These are phyloP conservation scores for Apiospora sp. DNA, from an alignment of 2,329 filamentous ascomycete genomes.

Conservation along the genomic window DNA sequence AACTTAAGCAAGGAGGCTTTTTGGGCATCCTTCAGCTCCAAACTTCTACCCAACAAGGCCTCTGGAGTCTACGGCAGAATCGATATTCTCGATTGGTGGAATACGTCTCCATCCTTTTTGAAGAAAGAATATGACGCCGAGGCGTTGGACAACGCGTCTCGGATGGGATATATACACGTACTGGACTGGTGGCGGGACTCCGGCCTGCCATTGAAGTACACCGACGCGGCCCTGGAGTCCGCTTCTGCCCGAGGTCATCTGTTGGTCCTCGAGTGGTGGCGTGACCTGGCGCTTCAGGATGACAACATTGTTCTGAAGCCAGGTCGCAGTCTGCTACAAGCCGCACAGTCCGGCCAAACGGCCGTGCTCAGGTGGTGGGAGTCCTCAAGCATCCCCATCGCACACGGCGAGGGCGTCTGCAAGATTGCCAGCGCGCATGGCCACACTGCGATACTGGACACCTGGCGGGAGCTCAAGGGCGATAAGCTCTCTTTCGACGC, in stretches of 20 bases:
- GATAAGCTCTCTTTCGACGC: constrained; percentile 79
- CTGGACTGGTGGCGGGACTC: constrained; percentile 90
- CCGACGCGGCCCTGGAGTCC: constrained; percentile 85
- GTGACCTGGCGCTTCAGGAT: constrained; percentile 69
- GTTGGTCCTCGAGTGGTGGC: constrained; percentile 94
- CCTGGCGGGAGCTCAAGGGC: constrained; percentile 80
- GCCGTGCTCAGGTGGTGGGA: constrained; percentile 90
- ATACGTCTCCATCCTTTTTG: constrained; percentile 79
- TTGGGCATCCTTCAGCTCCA: constrained; percentile 80
- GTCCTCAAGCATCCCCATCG: constrained; percentile 78
- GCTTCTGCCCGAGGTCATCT: constrained; percentile 86
- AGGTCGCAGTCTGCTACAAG: constrained; percentile 83
- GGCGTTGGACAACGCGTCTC: constrained; percentile 86
- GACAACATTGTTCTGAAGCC: constrained; percentile 73
- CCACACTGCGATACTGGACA: constrained; percentile 82
- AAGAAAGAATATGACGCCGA: constrained; percentile 88
- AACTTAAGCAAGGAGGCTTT: constrained; percentile 73
- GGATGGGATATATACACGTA: constrained; percentile 83
- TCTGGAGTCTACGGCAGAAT: constrained; percentile 85
- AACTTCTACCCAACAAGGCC: constrained; percentile 85
- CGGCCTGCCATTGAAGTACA: constrained; percentile 82
- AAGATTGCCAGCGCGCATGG: constrained; percentile 87
- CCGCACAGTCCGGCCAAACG: constrained; percentile 81
- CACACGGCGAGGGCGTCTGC: constrained; percentile 82
- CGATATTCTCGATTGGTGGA: constrained; percentile 92